These are phyloP conservation scores for Paramecium sexaurelia DNA, from an alignment of 73 alveolate species.

Conservation along the genomic window DNA sequence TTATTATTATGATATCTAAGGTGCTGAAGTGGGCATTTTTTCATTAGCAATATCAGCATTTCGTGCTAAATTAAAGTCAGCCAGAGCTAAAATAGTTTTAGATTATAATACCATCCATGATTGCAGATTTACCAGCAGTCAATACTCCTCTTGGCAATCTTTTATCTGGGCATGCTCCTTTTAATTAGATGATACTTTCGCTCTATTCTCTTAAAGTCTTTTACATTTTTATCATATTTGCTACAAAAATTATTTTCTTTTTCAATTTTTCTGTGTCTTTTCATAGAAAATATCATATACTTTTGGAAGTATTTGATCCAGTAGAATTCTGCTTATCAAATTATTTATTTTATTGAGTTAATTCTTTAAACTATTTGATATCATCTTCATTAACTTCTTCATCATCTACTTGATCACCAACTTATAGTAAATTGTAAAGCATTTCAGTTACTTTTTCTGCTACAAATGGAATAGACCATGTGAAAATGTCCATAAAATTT, in stretches of 20 bases:
- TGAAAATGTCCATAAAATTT: constrained; percentile 86
- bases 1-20: background rate
- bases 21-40: constrained; percentile 1
- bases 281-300: background rate
- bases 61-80: constrained; percentile 20
- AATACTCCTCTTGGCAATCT: constrained; percentile 90
- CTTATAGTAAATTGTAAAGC: constrained; percentile 70
- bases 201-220: constrained; percentile 77
- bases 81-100: background rate
- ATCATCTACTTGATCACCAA: constrained; percentile 65
- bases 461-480: constrained; percentile 94
- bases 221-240: constrained; percentile 64
- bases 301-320: constrained; percentile 68
- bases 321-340: background rate
- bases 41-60: constrained; percentile 36
- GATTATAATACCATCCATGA: constrained; percentile 53
- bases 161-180: constrained; percentile 95
- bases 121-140: constrained; percentile 75
- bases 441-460: constrained; percentile 90
- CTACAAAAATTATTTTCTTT: constrained; percentile 55
- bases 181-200: constrained; percentile 89
- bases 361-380: constrained; percentile 57
- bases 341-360: constrained; percentile 25
- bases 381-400: constrained; percentile 67
- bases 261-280: constrained; percentile 51